Conservation (phyloP, 306 rosid genomes). For the Calophaca sinica region DNA sequence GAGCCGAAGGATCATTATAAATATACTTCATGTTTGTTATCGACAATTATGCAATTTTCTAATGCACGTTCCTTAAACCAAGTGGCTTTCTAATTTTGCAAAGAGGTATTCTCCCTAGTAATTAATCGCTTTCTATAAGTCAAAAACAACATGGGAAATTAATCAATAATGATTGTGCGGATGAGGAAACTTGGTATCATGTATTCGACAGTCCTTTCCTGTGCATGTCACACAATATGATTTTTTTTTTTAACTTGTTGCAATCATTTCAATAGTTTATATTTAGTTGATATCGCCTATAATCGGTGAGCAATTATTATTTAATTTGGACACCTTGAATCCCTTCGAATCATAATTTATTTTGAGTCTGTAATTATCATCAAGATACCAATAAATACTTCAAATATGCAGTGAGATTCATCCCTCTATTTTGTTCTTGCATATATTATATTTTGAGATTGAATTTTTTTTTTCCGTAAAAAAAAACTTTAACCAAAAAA, state of each 20-base stretch:
- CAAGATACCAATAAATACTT: constrained; percentile 8
- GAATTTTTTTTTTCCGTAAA: neutral
- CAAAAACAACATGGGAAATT: constrained; percentile 38
- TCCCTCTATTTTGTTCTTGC: neutral
- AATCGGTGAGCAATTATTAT: constrained; percentile 5
- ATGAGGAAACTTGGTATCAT: constrained; percentile 39
- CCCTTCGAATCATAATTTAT: neutral
- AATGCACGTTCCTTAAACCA: constrained; percentile 35
- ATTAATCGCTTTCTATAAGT: constrained; percentile 50
- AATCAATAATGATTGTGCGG: constrained; percentile 39
- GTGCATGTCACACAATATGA: neutral
- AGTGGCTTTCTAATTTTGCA: constrained; percentile 51
- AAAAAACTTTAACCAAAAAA: no score
- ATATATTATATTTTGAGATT: neutral
- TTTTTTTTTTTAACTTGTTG: constrained; percentile 14
- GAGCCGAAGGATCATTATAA: constrained; percentile 45
- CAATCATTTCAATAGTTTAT: constrained; percentile 48
- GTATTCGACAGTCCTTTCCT: constrained; percentile 33
- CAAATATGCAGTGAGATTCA: constrained; percentile 1
- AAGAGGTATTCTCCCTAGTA: constrained; percentile 39
- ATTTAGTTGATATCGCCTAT: constrained; percentile 10
- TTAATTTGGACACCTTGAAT: constrained; percentile 18
- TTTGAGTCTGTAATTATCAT: constrained; percentile 5
- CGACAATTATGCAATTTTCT: constrained; percentile 42
- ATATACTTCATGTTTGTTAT: constrained; percentile 37